Percentiles rank a stretch among this genome's conserved stretches.
Conservation (phyloP, 2,329 filamentous ascomycete genomes). For the Pseudocercospora eumusae region DNA sequence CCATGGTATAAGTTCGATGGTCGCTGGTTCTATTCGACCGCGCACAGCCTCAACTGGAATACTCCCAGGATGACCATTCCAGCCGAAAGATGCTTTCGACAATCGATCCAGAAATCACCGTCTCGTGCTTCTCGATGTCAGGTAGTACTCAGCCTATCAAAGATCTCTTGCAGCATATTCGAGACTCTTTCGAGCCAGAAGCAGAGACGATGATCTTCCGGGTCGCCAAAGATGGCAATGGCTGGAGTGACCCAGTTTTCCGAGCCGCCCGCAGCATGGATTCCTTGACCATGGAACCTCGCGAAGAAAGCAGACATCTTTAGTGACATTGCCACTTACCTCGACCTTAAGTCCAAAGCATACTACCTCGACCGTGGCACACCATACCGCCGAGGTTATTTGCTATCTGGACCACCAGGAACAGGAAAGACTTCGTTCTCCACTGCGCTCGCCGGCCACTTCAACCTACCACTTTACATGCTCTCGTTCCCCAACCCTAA, state of each 20-base stretch:
- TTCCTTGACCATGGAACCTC: constrained; percentile 70
- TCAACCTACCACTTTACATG: constrained; percentile 92
- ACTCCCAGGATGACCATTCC: background rate
- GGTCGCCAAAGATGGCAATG: constrained; percentile 24
- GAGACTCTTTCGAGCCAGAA: constrained; percentile 41
- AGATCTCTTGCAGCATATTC: constrained; percentile 50
- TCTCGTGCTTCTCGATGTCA: constrained; percentile 28
- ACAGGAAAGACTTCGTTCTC: constrained; percentile 97
- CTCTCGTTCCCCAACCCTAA: constrained; percentile 94
- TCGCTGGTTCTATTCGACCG: background rate
- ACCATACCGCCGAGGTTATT: constrained; percentile 87
- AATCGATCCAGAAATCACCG: constrained; percentile 19
- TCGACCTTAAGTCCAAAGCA: constrained; percentile 66
- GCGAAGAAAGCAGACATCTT: constrained; percentile 65
- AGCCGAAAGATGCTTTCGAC: constrained; percentile 2
- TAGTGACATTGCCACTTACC: constrained; percentile 71
- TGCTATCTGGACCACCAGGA: constrained; percentile 89
- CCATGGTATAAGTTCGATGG: background rate
- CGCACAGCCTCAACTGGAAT: background rate
- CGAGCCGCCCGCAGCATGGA: constrained; percentile 69
- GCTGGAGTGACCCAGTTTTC: constrained; percentile 43
- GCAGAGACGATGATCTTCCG: constrained; percentile 30
- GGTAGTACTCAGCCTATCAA: constrained; percentile 40
- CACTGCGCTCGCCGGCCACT: constrained; percentile 91
- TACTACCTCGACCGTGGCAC: constrained; percentile 95